phyloP scores from a whole-genome alignment of 371 early-diverging fungal genomes.

The Mucor saturninus region DNA sequence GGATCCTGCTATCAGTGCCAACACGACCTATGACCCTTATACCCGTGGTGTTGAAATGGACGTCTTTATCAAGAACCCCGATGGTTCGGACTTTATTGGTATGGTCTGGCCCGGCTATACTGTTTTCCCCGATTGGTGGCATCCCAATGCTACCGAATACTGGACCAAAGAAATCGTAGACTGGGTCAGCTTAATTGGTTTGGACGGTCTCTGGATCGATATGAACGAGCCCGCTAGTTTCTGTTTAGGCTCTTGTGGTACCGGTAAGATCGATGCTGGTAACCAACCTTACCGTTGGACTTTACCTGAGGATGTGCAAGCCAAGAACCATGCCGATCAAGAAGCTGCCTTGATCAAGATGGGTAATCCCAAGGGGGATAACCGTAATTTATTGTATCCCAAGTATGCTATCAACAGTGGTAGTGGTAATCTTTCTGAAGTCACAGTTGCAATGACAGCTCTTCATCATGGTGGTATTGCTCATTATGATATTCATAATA shows the following conservation, averaged over 20 bases:
- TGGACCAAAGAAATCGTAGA: conserved; percentile 50
- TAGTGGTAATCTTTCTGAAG: conserved; percentile 49
- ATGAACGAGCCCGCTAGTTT: conserved; percentile 72
- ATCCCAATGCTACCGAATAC: conserved; percentile 54
- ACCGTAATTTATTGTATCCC: conserved; percentile 40
- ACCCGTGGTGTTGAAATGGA: conserved; percentile 45
- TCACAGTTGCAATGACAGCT: conserved; percentile 63
- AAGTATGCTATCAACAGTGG: conserved; percentile 43
- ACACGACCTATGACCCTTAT: conserved; percentile 45
- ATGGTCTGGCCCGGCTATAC: conserved; percentile 76
- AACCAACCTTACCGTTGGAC: conserved; percentile 33
- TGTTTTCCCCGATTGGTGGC: conserved; percentile 68
- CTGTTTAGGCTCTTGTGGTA: conserved; percentile 37
- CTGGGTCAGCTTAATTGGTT: conserved; percentile 26
- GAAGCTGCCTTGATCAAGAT: conserved; percentile 25
- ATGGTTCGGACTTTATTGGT: conserved; percentile 54
- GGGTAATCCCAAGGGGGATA: conserved; percentile 33
- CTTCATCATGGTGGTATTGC: conserved; percentile 56
- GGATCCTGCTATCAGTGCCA: conserved; percentile 60
- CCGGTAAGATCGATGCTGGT: conserved; percentile 30
- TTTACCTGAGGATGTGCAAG: conserved; percentile 21
- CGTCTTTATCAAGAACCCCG: conserved; percentile 56
- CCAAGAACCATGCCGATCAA: conserved; percentile 20
- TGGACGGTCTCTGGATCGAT: conserved; percentile 75
- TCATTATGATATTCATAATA: conserved; percentile 69